A percentile compares a stretch with the other conserved stretches of the same genome.
These are phyloP conservation scores for Microcyclosporella mali DNA, from an alignment of 2,329 filamentous ascomycete genomes.

Conservation along the genomic window DNA sequence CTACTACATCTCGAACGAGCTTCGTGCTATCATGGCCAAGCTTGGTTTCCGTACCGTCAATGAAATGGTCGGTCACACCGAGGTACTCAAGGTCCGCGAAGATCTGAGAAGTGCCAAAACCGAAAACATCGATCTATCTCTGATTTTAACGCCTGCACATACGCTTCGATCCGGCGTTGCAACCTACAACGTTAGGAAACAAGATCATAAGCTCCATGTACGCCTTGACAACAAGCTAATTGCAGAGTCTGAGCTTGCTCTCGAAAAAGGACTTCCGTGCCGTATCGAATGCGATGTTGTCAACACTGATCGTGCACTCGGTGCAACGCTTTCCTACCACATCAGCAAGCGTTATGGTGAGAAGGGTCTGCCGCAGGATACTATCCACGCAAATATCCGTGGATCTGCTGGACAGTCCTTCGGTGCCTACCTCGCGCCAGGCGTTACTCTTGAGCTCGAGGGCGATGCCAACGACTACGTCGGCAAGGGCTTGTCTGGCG, in stretches of 20 bases:
- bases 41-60: conserved; percentile 93
- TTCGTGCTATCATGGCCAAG: conserved; percentile 93
- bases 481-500: conserved; percentile 89
- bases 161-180: conserved; percentile 89
- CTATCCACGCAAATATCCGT: conserved; percentile 93
- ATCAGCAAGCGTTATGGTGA: conserved; percentile 90
- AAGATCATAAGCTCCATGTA: conserved; percentile 88
- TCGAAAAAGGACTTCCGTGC: conserved; percentile 89
- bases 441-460: conserved; percentile 90
- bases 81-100: conserved; percentile 78
- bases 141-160: conserved; percentile 92
- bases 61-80: conserved; percentile 93
- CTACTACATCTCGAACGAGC: conserved; percentile 94
- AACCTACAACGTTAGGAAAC: conserved; percentile 96
- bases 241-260: conserved; percentile 85
- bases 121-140: conserved; percentile 83
- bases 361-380: conserved; percentile 81
- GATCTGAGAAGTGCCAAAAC: conserved; percentile 85
- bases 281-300: conserved; percentile 93
- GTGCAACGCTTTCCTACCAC: conserved; percentile 90
- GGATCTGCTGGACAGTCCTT: conserved; percentile 96
- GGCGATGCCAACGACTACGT: conserved; percentile 96
- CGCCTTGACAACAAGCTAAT: conserved; percentile 96
- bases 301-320: conserved; percentile 91
- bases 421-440: conserved; percentile 85